These are phyloP conservation scores for Rhododendron molle DNA, from an alignment of 148 eudicot genomes.

Conservation along the genomic window DNA sequence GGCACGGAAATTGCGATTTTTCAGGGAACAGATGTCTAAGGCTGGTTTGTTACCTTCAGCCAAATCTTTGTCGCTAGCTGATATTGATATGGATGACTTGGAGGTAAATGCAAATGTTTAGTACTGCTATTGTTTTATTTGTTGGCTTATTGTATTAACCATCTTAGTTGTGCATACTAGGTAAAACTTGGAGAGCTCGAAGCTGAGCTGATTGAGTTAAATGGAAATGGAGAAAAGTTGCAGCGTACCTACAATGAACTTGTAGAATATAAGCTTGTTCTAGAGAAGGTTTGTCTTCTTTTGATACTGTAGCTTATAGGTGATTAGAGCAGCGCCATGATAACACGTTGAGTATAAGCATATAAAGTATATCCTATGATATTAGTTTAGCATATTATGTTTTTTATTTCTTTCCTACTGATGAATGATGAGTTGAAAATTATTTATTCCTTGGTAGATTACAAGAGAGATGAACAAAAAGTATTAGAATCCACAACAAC, in stretches of 20 bases:
- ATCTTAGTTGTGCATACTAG: constrained; percentile 24
- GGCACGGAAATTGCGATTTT: constrained; percentile 79
- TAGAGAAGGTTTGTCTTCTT: constrained; percentile 57
- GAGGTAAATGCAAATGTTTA: constrained; percentile 49
- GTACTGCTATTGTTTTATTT: neutral
- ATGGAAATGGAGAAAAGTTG: constrained; percentile 75
- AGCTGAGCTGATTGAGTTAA: constrained; percentile 77
- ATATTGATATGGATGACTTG: constrained; percentile 63
- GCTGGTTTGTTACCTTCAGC: constrained; percentile 62
- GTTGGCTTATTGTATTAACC: neutral
- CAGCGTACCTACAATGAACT: constrained; percentile 85
- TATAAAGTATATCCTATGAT: neutral
- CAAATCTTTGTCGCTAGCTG: constrained; percentile 30
- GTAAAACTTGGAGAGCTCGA: constrained; percentile 78
- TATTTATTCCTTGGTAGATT: neutral
- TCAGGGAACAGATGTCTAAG: constrained; percentile 76
- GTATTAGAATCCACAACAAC: neutral
- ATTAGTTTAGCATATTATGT: neutral
- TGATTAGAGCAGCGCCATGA: neutral
- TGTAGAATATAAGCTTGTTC: constrained; percentile 80
- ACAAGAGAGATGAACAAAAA: neutral
- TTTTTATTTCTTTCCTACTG: neutral
- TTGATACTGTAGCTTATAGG: neutral
- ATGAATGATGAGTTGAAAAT: neutral
- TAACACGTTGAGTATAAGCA: neutral